Base-by-base conservation (phyloP, 371 early-diverging fungal species). In the Apophysomyces ossiformis region DNA sequence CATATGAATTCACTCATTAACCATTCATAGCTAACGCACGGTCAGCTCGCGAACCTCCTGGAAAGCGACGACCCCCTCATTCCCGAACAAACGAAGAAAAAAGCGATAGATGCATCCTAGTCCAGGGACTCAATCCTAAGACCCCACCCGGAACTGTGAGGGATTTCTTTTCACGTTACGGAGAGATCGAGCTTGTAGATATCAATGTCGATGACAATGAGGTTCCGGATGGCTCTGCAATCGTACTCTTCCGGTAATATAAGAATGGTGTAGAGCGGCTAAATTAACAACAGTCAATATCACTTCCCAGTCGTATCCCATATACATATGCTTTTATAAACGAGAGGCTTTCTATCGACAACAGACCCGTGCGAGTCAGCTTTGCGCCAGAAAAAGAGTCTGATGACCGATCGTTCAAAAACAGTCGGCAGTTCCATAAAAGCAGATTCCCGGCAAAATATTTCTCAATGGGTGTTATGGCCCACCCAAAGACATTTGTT, bases 81-180 rank as follows among this genome's bases (percentile, higher is more conserved):
- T 18, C 50, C 1, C 15, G 50, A 18, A 7, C 5, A 5, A 50
- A n/a, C 4, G 50, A 50, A 18, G 56, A 63, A 2, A 54, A 37
- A 63, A 54, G 38, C 12, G 63, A 63, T 11, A 37, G 66, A 7
- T 66, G 66, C 18, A 57, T 73, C 15, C 38, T 60, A 8, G 38
- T 74, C 0, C 36, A 46, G 8, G 62, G 62, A 6, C 56, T 74
- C 45, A 57, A 64, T 37, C 64, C 36, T 35, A 38, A 68, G 18
- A 74, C 74, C 36, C 18, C 60, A 32, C 61, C 68, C 4, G 66
- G 26, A 7, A 64, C 70, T 0, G 45, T 74, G 12, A 41, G 45
- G 12, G 65, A 68, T 64, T 64, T 41, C 2, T 74, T 74, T 64
- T n/a, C 41, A 4, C 50, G 47, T 18, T 66, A 45, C 63, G 74